Percentiles rank a stretch among this genome's conserved stretches.
Conservation (phyloP, 2,329 filamentous ascomycete species). For the Metarhizium guizhouense region DNA sequence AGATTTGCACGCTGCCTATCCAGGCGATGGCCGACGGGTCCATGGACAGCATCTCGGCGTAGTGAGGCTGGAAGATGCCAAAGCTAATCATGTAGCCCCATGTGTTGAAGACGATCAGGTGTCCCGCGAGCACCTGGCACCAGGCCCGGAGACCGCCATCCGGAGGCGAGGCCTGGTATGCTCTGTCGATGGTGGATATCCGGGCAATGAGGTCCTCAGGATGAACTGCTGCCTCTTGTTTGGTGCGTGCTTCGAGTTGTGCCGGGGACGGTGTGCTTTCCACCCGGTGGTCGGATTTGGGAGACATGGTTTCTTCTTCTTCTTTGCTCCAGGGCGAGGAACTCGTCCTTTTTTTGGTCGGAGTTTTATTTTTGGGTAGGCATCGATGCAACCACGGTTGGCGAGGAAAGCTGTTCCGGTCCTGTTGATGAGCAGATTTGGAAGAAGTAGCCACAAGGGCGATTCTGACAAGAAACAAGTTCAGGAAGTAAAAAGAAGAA, state of each 20-base stretch:
- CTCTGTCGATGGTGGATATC: slow-evolving; percentile 2
- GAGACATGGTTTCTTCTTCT: background rate
- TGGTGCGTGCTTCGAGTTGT: background rate
- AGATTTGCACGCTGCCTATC: slow-evolving; percentile 39
- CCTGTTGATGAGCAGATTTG: no score
- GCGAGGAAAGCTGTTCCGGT: background rate
- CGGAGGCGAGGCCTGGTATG: slow-evolving; percentile 14
- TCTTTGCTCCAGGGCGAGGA: background rate
- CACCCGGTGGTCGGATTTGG: background rate
- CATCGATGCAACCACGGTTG: background rate
- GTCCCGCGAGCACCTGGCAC: slow-evolving; percentile 28
- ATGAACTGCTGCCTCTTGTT: background rate
- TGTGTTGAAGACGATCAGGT: slow-evolving; percentile 27
- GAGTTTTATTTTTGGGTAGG: background rate
- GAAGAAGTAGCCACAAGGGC: no score
- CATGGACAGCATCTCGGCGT: slow-evolving; percentile 21
- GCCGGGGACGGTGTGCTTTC: background rate
- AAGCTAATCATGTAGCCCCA: slow-evolving; percentile 31
- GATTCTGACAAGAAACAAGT: no score
- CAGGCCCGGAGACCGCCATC: slow-evolving; percentile 29
- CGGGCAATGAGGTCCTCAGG: background rate
- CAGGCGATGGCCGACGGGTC: slow-evolving; percentile 33
- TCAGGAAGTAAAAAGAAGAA: background rate
- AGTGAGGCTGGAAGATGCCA: slow-evolving; percentile 30
- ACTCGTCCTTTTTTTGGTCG: background rate